Conservation (phyloP, 2,329 filamentous ascomycete species). For the Hymenoscyphus repandus region DNA sequence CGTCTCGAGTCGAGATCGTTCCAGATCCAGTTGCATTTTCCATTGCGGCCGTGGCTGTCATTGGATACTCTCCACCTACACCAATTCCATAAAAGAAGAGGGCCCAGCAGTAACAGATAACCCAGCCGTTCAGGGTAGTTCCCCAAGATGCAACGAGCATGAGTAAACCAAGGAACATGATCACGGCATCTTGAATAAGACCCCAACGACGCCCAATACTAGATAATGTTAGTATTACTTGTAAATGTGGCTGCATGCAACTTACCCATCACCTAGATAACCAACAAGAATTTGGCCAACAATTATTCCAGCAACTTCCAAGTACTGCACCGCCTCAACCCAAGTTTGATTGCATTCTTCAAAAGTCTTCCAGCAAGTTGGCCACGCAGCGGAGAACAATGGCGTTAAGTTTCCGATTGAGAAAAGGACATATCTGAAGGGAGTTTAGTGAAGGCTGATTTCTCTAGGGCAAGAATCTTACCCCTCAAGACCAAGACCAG, state of each 20-base stretch:
- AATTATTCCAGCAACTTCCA: constrained; percentile 94
- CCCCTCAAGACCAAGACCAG: constrained; percentile 85
- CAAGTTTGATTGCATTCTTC: constrained; percentile 71
- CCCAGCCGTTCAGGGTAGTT: constrained; percentile 81
- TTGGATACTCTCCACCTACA: constrained; percentile 87
- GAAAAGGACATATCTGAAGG: constrained; percentile 78
- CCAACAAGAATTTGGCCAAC: constrained; percentile 86
- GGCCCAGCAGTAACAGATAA: constrained; percentile 94
- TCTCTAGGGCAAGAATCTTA: constrained; percentile 28
- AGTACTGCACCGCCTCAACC: constrained; percentile 79
- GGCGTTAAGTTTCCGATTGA: constrained; percentile 91
- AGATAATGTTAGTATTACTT: constrained; percentile 6
- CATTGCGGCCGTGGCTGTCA: constrained; percentile 94
- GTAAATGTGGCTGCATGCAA: constrained; percentile 20
- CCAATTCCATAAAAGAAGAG: constrained; percentile 83
- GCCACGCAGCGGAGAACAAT: constrained; percentile 72
- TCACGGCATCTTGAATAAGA: constrained; percentile 87
- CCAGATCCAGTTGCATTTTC: constrained; percentile 83
- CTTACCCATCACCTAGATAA: constrained; percentile 64
- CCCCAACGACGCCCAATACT: constrained; percentile 91
- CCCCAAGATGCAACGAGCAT: constrained; percentile 94
- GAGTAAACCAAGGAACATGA: constrained; percentile 90
- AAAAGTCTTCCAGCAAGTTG: constrained; percentile 65
- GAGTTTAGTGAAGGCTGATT: neutral
- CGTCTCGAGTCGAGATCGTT: constrained; percentile 82